phyloP scores from a whole-genome alignment of 202 grass and related monocot genomes.

The Schoenoplectus triqueter region DNA sequence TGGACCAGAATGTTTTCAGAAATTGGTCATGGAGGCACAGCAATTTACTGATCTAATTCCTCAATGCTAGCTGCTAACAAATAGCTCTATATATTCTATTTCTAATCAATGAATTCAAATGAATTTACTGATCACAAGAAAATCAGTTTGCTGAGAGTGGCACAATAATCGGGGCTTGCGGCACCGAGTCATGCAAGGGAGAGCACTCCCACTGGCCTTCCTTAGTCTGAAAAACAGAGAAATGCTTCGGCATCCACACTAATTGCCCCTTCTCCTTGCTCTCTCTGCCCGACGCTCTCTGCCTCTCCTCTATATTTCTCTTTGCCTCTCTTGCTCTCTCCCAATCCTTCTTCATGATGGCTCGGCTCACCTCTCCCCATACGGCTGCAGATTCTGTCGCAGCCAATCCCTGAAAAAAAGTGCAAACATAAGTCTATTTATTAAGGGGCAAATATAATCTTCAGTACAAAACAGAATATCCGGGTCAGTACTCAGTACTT shows the following conservation, averaged over 20 bases:
- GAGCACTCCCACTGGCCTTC: conserved; percentile 73
- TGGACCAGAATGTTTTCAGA: not conserved
- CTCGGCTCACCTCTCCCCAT: conserved; percentile 70
- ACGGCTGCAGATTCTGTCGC: conserved; percentile 57
- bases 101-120: not conserved
- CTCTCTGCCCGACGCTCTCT: conserved; percentile 65
- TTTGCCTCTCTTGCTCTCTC: conserved; percentile 66
- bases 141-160: not conserved
- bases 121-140: not conserved
- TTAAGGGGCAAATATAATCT: not conserved
- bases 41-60: not conserved
- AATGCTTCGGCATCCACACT: conserved; percentile 81
- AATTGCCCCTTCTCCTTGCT: conserved; percentile 53
- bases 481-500: not conserved
- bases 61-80: not conserved
- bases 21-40: not conserved
- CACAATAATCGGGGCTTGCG: conserved; percentile 58
- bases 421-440: conserved; percentile 5
- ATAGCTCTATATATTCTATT: not conserved
- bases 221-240: conserved; percentile 65
- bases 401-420: conserved; percentile 52
- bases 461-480: not conserved
- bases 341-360: conserved; percentile 80
- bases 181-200: conserved; percentile 53
- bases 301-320: conserved; percentile 60